Base-by-base conservation (phyloP, 73 alveolate genomes). In the Paramecium pentaurelia region DNA sequence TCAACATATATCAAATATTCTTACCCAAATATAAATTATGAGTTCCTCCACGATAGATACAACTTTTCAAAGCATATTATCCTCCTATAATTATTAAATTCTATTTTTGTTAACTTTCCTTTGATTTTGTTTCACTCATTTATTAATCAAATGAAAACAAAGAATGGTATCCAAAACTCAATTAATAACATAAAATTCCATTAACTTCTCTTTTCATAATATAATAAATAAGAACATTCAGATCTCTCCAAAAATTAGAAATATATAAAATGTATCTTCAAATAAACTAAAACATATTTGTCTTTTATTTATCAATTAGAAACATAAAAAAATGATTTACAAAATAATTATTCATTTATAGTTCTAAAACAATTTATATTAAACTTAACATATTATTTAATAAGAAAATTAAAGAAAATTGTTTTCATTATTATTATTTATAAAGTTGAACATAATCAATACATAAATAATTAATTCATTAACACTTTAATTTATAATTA, bases 81-180 rank as follows among this genome's bases (percentile, higher is more conserved):
- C 75, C 51, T 9, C 18, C 28, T 54, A 54, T 36, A n/a, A 80
- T 44, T 22, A 80, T 27, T 16, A 80, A 42, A n/a, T 80, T 42
- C 30, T 44, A 20, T 49, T 36, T 45, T 25, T 27, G 30, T 44
- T 49, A 36, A 45, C 77, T 45, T 27, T 80, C 77, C 73, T 80
- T 80, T 30, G 77, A 80, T 20, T 80, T 80, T 27, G 91, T 80
- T 80, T 80, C 91, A 47, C 77, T 80, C 91, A 80, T 80, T 80
- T 44, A 80, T 80, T 45, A 45, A 80, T 45, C 47, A 64, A 32
- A 28, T 64, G 49, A 28, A 32, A 32, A 64, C 51, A 12, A 8
- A 8, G 4, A 40, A 64, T 11, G 47, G 28, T 27, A 64, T 64
- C 47, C 51, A 28, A 28, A 34, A 34, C 42, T 11, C 51, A 64